Conservation (phyloP, 2,329 filamentous ascomycete species). For the Acrodontium crateriforme region DNA sequence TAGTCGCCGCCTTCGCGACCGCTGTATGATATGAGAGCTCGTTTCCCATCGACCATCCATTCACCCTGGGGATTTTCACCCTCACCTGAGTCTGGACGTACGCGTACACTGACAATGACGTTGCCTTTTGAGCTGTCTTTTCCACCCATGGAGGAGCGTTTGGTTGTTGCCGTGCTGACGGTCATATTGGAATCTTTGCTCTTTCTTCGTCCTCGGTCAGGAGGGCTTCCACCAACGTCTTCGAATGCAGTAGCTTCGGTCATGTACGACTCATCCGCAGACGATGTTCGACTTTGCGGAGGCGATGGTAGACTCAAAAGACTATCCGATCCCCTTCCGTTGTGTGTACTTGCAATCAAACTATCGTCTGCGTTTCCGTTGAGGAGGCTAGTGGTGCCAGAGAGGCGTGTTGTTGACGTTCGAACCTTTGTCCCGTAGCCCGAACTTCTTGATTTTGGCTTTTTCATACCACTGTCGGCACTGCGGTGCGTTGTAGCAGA, state of each 20-base stretch:
- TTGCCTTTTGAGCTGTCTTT: slow-evolving; percentile 86
- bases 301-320: slow-evolving; percentile 67
- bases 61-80: slow-evolving; percentile 56
- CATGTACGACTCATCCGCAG: slow-evolving; percentile 81
- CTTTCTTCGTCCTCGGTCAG: slow-evolving; percentile 31
- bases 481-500: slow-evolving; percentile 20
- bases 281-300: slow-evolving; percentile 79
- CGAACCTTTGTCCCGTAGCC: slow-evolving; percentile 36
- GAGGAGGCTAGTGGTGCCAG: slow-evolving; percentile 54
- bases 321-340: slow-evolving; percentile 56
- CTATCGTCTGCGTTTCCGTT: slow-evolving; percentile 69
- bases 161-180: slow-evolving; percentile 17
- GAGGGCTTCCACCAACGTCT: slow-evolving; percentile 48
- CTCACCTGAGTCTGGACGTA: slow-evolving; percentile 64
- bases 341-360: slow-evolving; percentile 48
- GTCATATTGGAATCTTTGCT: no score
- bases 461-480: slow-evolving; percentile 15
- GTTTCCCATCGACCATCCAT: slow-evolving; percentile 82
- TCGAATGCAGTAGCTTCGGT: slow-evolving; percentile 84
- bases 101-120: slow-evolving; percentile 86
- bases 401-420: slow-evolving; percentile 20
- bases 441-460: slow-evolving; percentile 16
- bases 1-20: slow-evolving; percentile 90
- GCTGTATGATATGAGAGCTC: slow-evolving; percentile 66
- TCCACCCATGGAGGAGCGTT: slow-evolving; percentile 18